These are phyloP conservation scores for Hansfordia pulvinata DNA, from an alignment of 2,329 filamentous ascomycete genomes.

Conservation along the genomic window DNA sequence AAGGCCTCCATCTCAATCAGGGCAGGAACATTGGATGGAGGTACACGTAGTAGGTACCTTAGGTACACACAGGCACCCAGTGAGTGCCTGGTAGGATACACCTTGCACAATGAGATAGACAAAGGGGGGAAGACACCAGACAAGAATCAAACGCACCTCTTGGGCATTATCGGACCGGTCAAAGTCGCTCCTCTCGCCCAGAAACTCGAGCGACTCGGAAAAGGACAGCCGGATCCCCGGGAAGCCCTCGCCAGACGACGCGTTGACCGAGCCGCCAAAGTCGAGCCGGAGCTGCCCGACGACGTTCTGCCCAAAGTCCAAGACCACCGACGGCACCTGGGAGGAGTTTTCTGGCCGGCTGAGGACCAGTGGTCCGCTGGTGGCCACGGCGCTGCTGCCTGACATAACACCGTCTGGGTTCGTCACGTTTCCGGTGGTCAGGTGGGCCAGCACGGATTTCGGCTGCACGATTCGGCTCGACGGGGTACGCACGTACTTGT, in stretches of 20 bases:
- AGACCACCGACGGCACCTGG: slow-evolving; percentile 22
- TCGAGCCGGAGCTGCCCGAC: slow-evolving; percentile 27
- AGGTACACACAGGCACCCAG: too few species aligned
- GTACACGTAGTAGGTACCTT: too few species aligned
- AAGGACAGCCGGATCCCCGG: slow-evolving; percentile 32
- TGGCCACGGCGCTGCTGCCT: slow-evolving; percentile 11
- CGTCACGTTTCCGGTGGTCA: slow-evolving; percentile 22
- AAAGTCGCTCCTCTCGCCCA: slow-evolving; percentile 30
- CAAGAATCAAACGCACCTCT: slow-evolving; percentile 8
- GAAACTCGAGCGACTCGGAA: slow-evolving; percentile 31
- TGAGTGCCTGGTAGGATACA: too few species aligned
- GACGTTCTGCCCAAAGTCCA: slow-evolving; percentile 36
- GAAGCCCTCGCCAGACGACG: slow-evolving; percentile 8
- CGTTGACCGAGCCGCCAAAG: slow-evolving; percentile 21
- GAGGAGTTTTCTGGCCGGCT: slow-evolving; percentile 7
- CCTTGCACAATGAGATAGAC: too few species aligned
- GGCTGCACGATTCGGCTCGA: slow-evolving; percentile 17
- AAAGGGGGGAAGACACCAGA: too few species aligned
- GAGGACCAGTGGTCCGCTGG: too few species aligned
- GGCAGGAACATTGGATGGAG: too few species aligned
- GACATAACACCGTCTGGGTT: slow-evolving; percentile 22
- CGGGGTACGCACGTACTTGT: slow-evolving; percentile 24
- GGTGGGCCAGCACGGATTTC: slow-evolving; percentile 14
- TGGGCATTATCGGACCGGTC: slow-evolving; percentile 28
- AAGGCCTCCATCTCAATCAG: too few species aligned